A percentile compares a stretch with the other conserved stretches of the same genome.
Conservation (phyloP, 345 rosid species). For the Eucalyptus brandiana region DNA sequence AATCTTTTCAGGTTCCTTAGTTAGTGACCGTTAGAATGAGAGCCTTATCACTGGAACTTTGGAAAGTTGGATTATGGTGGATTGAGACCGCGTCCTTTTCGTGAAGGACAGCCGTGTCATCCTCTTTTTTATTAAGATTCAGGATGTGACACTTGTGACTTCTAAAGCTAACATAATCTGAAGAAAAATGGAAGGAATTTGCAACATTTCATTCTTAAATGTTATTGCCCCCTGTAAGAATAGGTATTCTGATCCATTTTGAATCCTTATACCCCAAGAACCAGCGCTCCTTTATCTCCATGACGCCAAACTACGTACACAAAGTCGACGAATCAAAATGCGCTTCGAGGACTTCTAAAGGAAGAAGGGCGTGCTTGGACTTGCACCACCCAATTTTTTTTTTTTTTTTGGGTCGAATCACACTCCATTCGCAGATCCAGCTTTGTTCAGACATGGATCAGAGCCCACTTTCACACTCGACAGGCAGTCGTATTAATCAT, state of each 20-base stretch:
- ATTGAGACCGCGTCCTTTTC: no score
- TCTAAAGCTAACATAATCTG: not conserved
- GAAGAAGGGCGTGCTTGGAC: not conserved
- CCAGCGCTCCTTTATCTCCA: not conserved
- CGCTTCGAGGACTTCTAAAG: not conserved
- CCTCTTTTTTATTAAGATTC: no score
- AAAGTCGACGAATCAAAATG: not conserved
- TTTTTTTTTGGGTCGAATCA: no score
- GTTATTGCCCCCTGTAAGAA: not conserved
- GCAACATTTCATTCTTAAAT: not conserved
- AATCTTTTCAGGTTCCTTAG: no score
- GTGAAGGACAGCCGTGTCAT: no score
- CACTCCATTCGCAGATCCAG: not conserved
- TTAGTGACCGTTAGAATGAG: rapidly evolving
- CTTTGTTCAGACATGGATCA: not conserved
- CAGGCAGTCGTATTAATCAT: not conserved
- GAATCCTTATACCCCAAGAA: not conserved
- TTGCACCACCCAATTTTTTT: not conserved
- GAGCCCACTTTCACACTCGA: not conserved
- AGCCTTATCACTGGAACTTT: no score
- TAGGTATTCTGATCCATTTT: not conserved
- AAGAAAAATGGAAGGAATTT: not conserved
- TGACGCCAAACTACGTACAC: not conserved
- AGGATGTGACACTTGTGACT: not conserved
- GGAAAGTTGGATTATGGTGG: no score